Evolutionary conservation across 2,329 filamentous ascomycete genomes (phyloP).

Genomic region (Aspergillus hortae): DNA sequence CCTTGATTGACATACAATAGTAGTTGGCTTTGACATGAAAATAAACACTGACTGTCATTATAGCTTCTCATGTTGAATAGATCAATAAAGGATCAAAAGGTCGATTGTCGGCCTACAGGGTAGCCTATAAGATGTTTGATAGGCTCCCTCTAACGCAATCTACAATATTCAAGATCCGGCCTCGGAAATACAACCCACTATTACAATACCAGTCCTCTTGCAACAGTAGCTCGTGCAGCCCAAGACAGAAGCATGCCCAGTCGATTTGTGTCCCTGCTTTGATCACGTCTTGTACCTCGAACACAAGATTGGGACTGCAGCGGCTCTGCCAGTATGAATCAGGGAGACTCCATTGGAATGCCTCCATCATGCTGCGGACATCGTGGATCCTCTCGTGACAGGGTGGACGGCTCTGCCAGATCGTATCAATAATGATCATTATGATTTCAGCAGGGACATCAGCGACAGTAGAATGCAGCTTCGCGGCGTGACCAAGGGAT

Average conservation of each 20-base stretch:
- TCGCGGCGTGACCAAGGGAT: not conserved
- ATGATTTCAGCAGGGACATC: not conserved
- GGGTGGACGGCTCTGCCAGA: not conserved
- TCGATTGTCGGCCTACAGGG: not conserved
- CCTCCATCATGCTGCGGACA: slow-evolving; percentile 5
- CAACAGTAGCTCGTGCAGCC: slow-evolving; percentile 1
- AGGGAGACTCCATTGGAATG: slow-evolving; percentile 7
- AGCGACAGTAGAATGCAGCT: not conserved
- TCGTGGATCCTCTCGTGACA: not conserved
- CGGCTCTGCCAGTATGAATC: slow-evolving; percentile 7
- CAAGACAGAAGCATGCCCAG: not conserved
- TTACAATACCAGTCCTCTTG: not conserved
- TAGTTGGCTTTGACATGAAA: no score
- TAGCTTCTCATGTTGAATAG: no score
- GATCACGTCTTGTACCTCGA: slow-evolving; percentile 4
- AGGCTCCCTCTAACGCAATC: not conserved
- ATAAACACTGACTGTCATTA: no score
- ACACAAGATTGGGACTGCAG: slow-evolving; percentile 1
- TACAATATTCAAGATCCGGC: not conserved
- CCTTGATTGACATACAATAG: not conserved
- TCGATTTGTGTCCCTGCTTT: not conserved
- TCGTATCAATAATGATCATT: not conserved
- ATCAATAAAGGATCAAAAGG: no score
- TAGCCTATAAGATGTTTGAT: not conserved
- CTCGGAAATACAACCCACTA: not conserved